phyloP scores from a whole-genome alignment of 2,329 filamentous ascomycete genomes.

The Sphaerostilbella broomeana region DNA sequence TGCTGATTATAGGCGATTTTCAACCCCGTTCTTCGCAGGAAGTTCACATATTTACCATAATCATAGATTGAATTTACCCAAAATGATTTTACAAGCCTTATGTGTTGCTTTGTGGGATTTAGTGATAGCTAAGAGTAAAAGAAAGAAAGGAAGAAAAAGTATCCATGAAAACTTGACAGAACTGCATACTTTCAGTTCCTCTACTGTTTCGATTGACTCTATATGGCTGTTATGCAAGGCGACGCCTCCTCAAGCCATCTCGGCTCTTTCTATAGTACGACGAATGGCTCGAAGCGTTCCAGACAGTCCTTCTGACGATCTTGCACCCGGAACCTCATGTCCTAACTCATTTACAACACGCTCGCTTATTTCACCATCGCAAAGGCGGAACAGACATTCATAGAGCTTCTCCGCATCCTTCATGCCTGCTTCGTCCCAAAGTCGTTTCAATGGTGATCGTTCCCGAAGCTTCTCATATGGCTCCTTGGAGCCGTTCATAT shows the following conservation, averaged over 20 bases:
- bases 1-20: no score
- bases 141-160: no score
- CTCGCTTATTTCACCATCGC: not conserved
- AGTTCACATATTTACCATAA: no score
- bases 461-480: not conserved
- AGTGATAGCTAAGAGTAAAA: not conserved
- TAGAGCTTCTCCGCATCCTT: slow-evolving; percentile 4
- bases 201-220: no score
- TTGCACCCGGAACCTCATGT: slow-evolving; percentile 4
- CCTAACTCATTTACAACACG: not conserved
- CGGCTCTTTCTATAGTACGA: not conserved
- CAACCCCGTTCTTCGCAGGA: no score
- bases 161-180: no score
- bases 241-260: no score
- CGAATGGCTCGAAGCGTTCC: not conserved
- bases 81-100: no score
- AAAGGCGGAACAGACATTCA: slow-evolving; percentile 1
- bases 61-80: no score
- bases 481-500: not conserved
- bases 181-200: no score
- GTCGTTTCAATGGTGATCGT: not conserved
- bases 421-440: not conserved
- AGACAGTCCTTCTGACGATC: not conserved
- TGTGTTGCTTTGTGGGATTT: not conserved
- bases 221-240: no score